Evolutionary conservation across 2,329 filamentous ascomycete genomes (phyloP).

Genomic region (Colletotrichum spaethianum): DNA sequence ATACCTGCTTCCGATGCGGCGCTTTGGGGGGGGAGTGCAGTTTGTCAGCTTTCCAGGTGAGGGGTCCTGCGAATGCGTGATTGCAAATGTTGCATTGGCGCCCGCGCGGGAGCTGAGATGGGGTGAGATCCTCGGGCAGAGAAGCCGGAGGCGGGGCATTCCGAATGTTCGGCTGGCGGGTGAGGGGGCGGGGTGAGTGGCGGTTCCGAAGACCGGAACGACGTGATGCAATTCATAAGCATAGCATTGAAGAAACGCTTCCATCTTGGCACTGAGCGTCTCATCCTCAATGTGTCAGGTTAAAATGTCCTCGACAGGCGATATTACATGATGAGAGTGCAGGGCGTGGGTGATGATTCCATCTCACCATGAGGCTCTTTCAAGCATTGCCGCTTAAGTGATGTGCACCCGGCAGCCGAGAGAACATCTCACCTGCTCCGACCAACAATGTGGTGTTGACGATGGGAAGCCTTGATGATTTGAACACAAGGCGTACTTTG

Average conservation of each 20-base stretch:
- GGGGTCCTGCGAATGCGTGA: background rate
- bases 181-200: background rate
- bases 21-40: background rate
- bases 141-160: background rate
- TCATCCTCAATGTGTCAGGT: background rate
- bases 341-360: background rate
- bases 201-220: background rate
- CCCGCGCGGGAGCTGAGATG: background rate
- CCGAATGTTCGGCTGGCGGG: constrained; percentile 1
- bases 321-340: background rate
- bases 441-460: no score
- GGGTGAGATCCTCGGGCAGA: background rate
- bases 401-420: background rate
- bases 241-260: background rate
- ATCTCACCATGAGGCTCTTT: background rate
- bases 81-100: background rate
- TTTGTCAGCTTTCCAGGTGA: constrained; percentile 18
- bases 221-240: background rate
- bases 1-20: constrained; percentile 2
- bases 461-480: background rate
- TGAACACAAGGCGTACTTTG: background rate
- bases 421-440: background rate
- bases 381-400: no score
- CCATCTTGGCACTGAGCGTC: background rate
- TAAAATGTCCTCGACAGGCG: background rate